phyloP scores from a whole-genome alignment of 345 rosid genomes.

The Murraya koenigii region DNA sequence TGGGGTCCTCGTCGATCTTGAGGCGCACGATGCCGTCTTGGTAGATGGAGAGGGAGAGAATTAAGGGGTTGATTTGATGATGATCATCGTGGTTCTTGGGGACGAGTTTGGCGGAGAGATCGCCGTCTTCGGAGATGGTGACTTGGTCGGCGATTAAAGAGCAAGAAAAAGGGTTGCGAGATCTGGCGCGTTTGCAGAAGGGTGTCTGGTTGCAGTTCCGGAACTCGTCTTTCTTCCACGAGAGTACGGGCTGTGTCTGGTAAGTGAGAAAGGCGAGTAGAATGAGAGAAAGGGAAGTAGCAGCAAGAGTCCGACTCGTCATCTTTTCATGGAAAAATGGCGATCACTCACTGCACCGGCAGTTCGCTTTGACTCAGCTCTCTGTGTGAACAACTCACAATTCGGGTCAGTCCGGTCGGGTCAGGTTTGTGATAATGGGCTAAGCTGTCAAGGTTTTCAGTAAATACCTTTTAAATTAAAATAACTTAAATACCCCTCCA shows the following conservation, averaged over 20 bases:
- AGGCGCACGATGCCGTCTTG: slow-evolving; percentile 67
- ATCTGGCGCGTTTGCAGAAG: slow-evolving; percentile 92
- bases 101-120: slow-evolving; percentile 70
- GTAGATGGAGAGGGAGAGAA: slow-evolving; percentile 69
- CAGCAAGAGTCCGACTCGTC: slow-evolving; percentile 16
- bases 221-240: slow-evolving; percentile 97
- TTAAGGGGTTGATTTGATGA: slow-evolving; percentile 54
- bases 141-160: slow-evolving; percentile 50
- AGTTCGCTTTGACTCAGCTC: too few relatives aligned
- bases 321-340: slow-evolving; percentile 19
- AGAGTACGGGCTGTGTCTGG: slow-evolving; percentile 32
- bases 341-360: neutral
- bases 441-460: fast-evolving
- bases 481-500: too few relatives aligned
- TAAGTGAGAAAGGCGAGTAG: slow-evolving; percentile 40
- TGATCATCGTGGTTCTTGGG: slow-evolving; percentile 35
- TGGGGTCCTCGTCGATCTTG: slow-evolving; percentile 75
- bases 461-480: too few relatives aligned
- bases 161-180: slow-evolving; percentile 64
- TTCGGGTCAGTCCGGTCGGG: too few relatives aligned
- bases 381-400: too few relatives aligned
- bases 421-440: too few relatives aligned
- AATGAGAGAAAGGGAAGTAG: slow-evolving; percentile 16
- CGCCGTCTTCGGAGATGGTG: slow-evolving; percentile 69
- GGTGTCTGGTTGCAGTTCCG: slow-evolving; percentile 92